phyloP scores from a whole-genome alignment of 2,329 filamentous ascomycete species.

The Colletotrichum aenigma region DNA sequence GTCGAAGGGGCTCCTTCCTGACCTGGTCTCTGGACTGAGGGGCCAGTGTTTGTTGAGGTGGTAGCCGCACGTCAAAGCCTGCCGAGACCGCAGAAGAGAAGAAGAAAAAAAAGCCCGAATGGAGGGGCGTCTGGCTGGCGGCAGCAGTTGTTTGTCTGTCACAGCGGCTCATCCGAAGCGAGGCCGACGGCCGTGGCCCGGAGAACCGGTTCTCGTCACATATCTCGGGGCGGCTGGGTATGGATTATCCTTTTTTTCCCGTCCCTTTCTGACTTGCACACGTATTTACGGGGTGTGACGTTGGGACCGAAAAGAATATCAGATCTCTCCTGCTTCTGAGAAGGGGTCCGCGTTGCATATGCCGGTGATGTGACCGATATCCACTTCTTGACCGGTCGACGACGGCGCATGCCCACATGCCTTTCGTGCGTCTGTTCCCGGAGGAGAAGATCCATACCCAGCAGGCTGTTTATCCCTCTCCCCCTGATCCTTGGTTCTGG shows the following conservation, averaged over 20 bases:
- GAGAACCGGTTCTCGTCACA: constrained; percentile 10
- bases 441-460: neutral
- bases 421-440: neutral
- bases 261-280: neutral
- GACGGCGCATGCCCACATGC: neutral
- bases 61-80: neutral
- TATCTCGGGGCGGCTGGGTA: neutral
- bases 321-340: neutral
- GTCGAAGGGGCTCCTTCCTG: neutral
- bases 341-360: neutral
- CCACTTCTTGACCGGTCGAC: constrained; percentile 17
- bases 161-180: neutral
- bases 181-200: neutral
- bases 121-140: neutral
- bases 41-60: neutral
- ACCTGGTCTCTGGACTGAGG: neutral
- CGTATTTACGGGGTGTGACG: neutral
- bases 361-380: constrained; percentile 3
- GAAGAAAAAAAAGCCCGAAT: neutral
- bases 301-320: neutral
- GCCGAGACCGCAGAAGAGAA: neutral
- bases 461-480: neutral
- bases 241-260: neutral
- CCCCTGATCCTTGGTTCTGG: neutral
- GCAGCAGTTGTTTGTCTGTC: neutral